phyloP scores from a whole-genome alignment of 225 moss, liverwort and hornwort species.

The Physcomitrium patens region DNA sequence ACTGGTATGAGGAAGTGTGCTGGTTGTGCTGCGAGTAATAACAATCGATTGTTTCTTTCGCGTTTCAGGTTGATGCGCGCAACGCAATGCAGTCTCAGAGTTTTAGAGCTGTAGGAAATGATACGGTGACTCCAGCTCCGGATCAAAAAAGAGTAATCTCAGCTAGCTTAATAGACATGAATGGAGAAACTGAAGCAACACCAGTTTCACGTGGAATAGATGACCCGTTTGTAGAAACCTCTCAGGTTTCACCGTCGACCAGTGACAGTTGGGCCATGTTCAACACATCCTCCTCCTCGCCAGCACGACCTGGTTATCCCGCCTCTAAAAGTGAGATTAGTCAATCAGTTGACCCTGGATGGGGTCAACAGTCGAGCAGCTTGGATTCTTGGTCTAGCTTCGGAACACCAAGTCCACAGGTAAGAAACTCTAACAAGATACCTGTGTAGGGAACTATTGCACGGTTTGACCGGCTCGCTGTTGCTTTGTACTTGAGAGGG shows the following conservation, averaged over 20 bases:
- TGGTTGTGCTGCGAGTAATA: neutral
- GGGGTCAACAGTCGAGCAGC: conserved; percentile 47
- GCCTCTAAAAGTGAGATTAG: conserved; percentile 46
- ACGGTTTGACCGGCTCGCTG: neutral
- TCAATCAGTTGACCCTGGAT: conserved; percentile 73
- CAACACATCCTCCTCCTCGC: conserved; percentile 53
- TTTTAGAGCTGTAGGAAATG: conserved; percentile 66
- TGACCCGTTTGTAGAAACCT: conserved; percentile 56
- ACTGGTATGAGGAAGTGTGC: neutral
- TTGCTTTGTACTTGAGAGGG: neutral
- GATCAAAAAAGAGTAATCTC: conserved; percentile 68
- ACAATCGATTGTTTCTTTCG: neutral
- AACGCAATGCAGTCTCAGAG: conserved; percentile 61
- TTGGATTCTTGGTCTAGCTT: conserved; percentile 57
- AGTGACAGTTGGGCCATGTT: conserved; percentile 92
- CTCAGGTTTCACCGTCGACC: conserved; percentile 38
- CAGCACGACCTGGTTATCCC: conserved; percentile 75
- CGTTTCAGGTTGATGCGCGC: conserved; percentile 72
- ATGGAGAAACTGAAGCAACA: conserved; percentile 55
- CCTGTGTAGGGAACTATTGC: neutral
- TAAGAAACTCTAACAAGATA: conserved; percentile 17
- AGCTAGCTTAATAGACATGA: conserved; percentile 86
- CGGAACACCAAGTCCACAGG: conserved; percentile 49
- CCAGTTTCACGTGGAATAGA: conserved; percentile 23
- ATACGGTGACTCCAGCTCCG: conserved; percentile 40